phyloP scores from a whole-genome alignment of 164 flowering plant species.

The Berberis thunbergii region DNA sequence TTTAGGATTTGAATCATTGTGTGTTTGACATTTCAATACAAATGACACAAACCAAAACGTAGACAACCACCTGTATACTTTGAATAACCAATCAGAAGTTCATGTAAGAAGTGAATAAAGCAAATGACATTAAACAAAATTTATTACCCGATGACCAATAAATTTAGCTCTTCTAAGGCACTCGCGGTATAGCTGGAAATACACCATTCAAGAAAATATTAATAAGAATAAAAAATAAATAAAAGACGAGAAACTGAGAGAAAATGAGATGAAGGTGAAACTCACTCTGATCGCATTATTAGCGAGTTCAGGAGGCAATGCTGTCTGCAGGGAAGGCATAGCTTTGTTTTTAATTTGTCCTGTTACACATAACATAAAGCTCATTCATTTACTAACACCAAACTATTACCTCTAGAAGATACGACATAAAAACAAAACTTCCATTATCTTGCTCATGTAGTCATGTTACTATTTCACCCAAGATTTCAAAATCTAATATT shows the following conservation, averaged over 20 bases:
- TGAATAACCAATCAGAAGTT: no score
- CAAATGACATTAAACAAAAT: not conserved
- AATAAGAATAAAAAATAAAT: not conserved
- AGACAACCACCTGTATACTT: no score
- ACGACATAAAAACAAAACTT: no score
- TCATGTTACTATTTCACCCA: no score
- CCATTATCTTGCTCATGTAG: no score
- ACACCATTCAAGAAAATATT: not conserved
- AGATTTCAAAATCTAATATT: no score
- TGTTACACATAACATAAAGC: no score
- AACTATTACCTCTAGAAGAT: no score
- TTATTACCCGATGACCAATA: slow-evolving; percentile 56
- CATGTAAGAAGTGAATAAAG: not conserved
- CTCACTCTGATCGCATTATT: slow-evolving; percentile 67
- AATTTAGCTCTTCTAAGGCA: slow-evolving; percentile 80
- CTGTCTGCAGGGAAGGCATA: slow-evolving; percentile 83
- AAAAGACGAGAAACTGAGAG: not conserved
- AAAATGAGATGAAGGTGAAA: not conserved
- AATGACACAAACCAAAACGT: no score
- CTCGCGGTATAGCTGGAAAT: slow-evolving; percentile 71
- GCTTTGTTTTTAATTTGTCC: not conserved
- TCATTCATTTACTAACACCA: no score
- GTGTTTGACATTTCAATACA: no score
- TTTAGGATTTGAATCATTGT: no score
- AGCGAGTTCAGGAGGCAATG: slow-evolving; percentile 87